Evolutionary conservation across 768 basidiomycete genomes (phyloP), one percentile per base, ranked within the genome.

Genomic region (Podaxis carcinomalis): DNA sequence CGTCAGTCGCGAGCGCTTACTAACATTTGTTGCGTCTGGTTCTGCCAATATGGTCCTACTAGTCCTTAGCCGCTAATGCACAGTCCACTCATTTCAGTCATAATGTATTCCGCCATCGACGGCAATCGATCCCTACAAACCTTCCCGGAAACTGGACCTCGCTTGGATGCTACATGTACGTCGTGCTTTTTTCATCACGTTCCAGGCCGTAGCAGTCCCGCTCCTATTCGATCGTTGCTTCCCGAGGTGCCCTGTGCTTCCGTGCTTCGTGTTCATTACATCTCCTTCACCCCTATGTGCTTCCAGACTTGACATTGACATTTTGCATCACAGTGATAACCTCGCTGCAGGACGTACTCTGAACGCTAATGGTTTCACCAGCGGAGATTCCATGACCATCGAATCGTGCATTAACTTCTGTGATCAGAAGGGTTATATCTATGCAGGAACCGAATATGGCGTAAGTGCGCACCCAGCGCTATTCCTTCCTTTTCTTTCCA

Each of bases 361-460:
- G 46, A 72, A 74, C 5, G 82, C 77, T 13, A 73, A 80, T 1
- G 70, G 75, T 2, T 83, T 74, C 62, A 72, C 77, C 13, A 77
- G 78, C 65, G 70, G 79, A 14, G 75, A 71, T 4, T 73, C 72
- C 23, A 90, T 92, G 86, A 91, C 90, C 3, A 77, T 85, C 28
- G 78, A 80, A 63, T 67, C 69, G 1, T 84, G 83, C 65, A 78
- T 83, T 62, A 66, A 63, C 19, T 84, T 80, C 66, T 84, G 83
- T 68, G 73, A 77, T 36, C 54, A 72, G n/a, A 70, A 77, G 57
- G 65, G 70, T 7, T 89, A 77, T 68, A 72, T 86, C 61, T 90
- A 82, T 64, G 88, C 90, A 16, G 91, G 91, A 13, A 78, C 85
- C 16, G 90, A 92, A 72, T 91, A 79, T 51, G 69, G 69, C 28